Evolutionary conservation across 805 yeast genomes (phyloP), one percentile per base, ranked within the genome.

Genomic region (Yarrowia sp.): DNA sequence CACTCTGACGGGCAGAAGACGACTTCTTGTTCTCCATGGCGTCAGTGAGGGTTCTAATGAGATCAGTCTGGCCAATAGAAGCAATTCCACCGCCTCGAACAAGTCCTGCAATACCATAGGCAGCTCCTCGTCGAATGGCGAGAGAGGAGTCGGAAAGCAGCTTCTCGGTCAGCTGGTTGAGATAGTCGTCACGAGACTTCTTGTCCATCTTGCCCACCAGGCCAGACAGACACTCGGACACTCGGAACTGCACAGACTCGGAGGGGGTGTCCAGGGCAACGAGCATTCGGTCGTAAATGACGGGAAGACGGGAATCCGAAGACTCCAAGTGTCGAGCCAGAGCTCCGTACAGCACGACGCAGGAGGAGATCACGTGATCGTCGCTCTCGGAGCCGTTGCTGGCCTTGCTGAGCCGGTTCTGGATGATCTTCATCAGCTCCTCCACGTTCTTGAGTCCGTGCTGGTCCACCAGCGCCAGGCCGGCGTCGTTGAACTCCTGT

Each of bases 81-180:
- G 86, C 83, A 66, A 95, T 86, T 72, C 99, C 99, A 24, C 86
- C 84, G 69, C 99, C 99, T 74, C 91, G 89, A 2, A 90, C 94
- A 53, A 95, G 78, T 70, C 99, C 99, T 24, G 98, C 90, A 72
- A 95, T 84, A 77, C 98, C 99, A 79, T 91, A 92, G 0, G 98
- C 98, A 1, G 97, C 94, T 74, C 98, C 99, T 71, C 94, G 85
- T 75, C 97, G 84, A n/a, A 82, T 80, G 6, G 79, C 78, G 6
- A 82, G 76, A 52, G 78, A 77, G 1, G 79, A 72, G 39, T 79
- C 79, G 9, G 78, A 76, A 74, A 90, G 86, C 33, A 93, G 79
- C 71, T 84, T 86, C 7, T 80, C 84, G 74, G 90, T 84, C 61
- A 92, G 79, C 3, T 74, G 72, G 43, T 87, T 89, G 68, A 91